Evolutionary conservation across 116 monocot genomes (phyloP).

Genomic region (Thalassia testudinum): DNA sequence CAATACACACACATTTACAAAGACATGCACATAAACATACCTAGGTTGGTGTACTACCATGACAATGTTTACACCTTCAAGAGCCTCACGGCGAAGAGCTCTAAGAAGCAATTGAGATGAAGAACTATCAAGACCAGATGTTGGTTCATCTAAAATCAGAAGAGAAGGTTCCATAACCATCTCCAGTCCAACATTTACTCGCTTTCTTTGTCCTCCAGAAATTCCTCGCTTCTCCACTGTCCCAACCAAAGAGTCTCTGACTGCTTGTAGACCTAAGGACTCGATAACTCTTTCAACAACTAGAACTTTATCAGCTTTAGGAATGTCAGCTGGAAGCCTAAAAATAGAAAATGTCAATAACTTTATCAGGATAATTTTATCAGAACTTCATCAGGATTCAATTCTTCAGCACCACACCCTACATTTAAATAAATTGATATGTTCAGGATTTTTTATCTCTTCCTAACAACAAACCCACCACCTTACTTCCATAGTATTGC

Average conservation of each 20-base stretch:
- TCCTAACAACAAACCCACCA: no score
- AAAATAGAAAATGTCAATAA: conserved; percentile 4
- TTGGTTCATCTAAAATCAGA: conserved; percentile 90
- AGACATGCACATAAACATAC: conserved; percentile 18
- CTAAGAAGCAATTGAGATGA: conserved; percentile 79
- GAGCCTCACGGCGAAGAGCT: conserved; percentile 82
- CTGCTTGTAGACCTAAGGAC: conserved; percentile 64
- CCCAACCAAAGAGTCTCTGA: conserved; percentile 94
- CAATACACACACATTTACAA: not conserved
- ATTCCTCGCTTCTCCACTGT: conserved; percentile 92
- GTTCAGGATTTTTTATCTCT: no score
- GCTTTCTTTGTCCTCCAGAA: conserved; percentile 87
- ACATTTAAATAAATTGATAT: not conserved
- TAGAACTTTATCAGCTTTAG: conserved; percentile 91
- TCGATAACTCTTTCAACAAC: conserved; percentile 98
- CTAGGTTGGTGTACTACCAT: conserved; percentile 99
- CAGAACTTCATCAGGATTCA: not conserved
- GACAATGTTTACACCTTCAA: conserved; percentile 90
- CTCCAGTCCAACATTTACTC: conserved; percentile 94
- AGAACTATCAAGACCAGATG: conserved; percentile 92
- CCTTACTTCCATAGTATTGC: no score
- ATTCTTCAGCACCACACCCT: not conserved
- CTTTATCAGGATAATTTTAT: not conserved
- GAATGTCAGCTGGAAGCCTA: conserved; percentile 72
- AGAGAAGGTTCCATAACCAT: conserved; percentile 99